Base-by-base conservation (phyloP, 2,329 filamentous ascomycete genomes). In the Apiospora saccharicola region DNA sequence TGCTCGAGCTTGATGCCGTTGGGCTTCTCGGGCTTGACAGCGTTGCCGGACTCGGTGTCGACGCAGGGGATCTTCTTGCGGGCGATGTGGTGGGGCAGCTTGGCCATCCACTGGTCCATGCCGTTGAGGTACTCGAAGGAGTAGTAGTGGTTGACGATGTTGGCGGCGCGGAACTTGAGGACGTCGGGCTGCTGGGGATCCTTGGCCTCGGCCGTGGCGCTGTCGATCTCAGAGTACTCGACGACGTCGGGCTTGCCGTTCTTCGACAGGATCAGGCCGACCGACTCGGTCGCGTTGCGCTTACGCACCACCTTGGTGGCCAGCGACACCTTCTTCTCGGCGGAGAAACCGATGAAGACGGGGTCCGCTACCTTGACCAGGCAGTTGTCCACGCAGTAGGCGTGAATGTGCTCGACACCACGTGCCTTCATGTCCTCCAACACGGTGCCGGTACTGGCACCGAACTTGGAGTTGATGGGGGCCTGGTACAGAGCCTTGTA, bases 81-180 rank as follows among this genome's bases (percentile, higher is more conserved):
- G 64, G 96, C 96, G 75, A 99, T 92, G 87, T 99, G 96, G 83
- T 98, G 96, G 22, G 96, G 96, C 70, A 99, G 90, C 82, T 92
- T 91, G 85, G 95, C 89, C 24, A 90, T 91, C 94, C 94, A 98
- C 78, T 91, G 86, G 72, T 96, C 95, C 78, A 98, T 98, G 75
- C 90, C 92, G 83, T 98, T 93, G 68, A 99, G 89, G 89, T 98
- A 98, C 77, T 89, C 86, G 87, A 95, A 96, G 67, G 94, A 97
- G 87, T 99, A 99, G 90, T 98, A 99, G 89, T 99, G 96, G 88
- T 99, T 99, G 85, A 99, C 96, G 78, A 99, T 99, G 87, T 99
- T 99, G 80, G 96, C 96, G 72, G 96, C 96, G 74, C 96, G 93
- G 91, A 98, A 98, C 85, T 96, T 97, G 81, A 99, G 91, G 71